phyloP scores from a whole-genome alignment of 768 basidiomycete genomes.

The Podaxis sp. region DNA sequence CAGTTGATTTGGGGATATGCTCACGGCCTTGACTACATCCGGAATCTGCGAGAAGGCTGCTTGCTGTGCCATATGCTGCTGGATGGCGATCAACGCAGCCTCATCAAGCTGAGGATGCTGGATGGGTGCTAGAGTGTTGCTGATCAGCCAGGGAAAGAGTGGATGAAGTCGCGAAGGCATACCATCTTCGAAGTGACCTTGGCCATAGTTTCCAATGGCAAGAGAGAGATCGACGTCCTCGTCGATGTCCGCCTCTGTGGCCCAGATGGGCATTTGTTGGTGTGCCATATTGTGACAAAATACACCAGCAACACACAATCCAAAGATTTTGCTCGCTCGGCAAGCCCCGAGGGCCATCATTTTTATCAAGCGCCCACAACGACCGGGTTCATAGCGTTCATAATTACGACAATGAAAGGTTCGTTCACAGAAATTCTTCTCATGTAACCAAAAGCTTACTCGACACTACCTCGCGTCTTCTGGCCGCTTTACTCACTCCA shows the following conservation, averaged over 20 bases:
- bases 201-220: conserved; percentile 69
- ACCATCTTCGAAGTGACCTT: conserved; percentile 71
- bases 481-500: not conserved
- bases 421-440: not conserved
- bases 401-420: no score
- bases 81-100: conserved; percentile 65
- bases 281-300: conserved; percentile 46
- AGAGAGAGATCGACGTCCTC: conserved; percentile 76
- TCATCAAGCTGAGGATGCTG: conserved; percentile 71
- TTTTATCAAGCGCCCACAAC: not conserved
- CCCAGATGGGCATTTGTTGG: conserved; percentile 73
- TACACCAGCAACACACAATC: not conserved
- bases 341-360: conserved; percentile 25
- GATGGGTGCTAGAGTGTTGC: conserved; percentile 37
- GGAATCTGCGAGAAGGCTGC: conserved; percentile 82
- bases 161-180: conserved; percentile 17
- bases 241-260: conserved; percentile 77
- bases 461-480: not conserved
- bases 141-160: conserved; percentile 5
- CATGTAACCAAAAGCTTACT: not conserved
- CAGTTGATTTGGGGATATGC: conserved; percentile 23
- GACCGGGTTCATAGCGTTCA: no score
- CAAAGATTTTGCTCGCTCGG: conserved; percentile 37
- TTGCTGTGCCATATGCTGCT: conserved; percentile 84
- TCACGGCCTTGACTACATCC: conserved; percentile 84